Conservation (phyloP, 2,329 filamentous ascomycete genomes). For the Didymella pinodella region DNA sequence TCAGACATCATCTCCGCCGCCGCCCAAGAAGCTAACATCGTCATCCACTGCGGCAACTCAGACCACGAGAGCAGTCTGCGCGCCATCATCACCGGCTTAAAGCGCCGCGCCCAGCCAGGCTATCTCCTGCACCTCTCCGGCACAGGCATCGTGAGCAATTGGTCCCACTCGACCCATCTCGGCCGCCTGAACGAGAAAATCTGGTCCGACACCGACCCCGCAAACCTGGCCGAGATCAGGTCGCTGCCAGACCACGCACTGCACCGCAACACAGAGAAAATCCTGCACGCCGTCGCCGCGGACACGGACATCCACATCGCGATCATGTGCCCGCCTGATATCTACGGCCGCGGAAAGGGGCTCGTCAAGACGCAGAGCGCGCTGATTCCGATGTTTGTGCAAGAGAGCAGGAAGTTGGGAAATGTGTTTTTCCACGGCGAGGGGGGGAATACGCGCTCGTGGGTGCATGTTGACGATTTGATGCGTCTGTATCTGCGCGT, state of each 20-base stretch:
- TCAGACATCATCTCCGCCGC: not conserved
- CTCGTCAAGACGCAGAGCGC: not conserved
- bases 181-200: not conserved
- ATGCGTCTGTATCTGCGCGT: slow-evolving; percentile 62
- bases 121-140: not conserved
- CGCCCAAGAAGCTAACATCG: not conserved
- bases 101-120: not conserved
- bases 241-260: not conserved
- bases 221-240: not conserved
- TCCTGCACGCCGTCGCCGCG: not conserved
- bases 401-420: not conserved
- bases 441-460: not conserved
- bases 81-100: not conserved
- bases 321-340: not conserved
- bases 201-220: not conserved
- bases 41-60: not conserved
- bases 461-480: slow-evolving; percentile 61
- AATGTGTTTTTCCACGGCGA: not conserved
- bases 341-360: not conserved
- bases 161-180: not conserved
- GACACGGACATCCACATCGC: not conserved
- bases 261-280: not conserved
- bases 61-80: not conserved
- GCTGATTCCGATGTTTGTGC: not conserved
- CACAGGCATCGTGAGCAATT: not conserved